These are phyloP conservation scores for Neurospora intermedia DNA, from an alignment of 495 filamentous ascomycete genomes.

Conservation along the genomic window DNA sequence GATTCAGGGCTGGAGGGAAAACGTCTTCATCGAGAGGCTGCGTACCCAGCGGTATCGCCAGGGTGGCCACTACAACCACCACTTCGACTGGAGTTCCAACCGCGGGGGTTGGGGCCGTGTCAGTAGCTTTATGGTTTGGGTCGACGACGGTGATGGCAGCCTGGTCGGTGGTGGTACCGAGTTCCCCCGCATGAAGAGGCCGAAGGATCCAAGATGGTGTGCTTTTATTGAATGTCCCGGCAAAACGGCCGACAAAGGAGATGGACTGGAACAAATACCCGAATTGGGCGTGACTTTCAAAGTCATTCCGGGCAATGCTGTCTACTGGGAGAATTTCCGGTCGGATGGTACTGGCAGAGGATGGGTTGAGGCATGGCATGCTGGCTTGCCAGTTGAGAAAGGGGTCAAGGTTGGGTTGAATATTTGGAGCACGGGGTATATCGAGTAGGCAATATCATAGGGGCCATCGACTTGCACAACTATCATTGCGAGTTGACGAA, in stretches of 20 bases:
- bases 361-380: conserved; percentile 38
- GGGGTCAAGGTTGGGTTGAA: conserved; percentile 37
- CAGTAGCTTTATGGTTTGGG: conserved; percentile 39
- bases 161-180: conserved; percentile 35
- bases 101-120: conserved; percentile 34
- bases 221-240: conserved; percentile 30
- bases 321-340: conserved; percentile 41
- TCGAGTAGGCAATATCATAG: conserved; percentile 4
- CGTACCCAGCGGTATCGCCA: conserved; percentile 32
- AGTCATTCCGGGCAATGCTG: conserved; percentile 33
- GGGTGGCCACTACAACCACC: conserved; percentile 32
- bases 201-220: conserved; percentile 29
- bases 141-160: conserved; percentile 18
- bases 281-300: conserved; percentile 28
- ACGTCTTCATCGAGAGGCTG: conserved; percentile 35
- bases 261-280: conserved; percentile 1
- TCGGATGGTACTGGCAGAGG: conserved; percentile 33
- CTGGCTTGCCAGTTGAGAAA: conserved; percentile 32
- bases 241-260: not conserved
- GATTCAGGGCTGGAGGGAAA: conserved; percentile 36
- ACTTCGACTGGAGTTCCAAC: conserved; percentile 36
- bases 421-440: conserved; percentile 35
- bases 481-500: not conserved
- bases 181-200: conserved; percentile 26
- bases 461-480: not conserved